These are phyloP conservation scores for Trichoderma harzianum DNA, from an alignment of 2,329 filamentous ascomycete genomes.

Conservation along the genomic window DNA sequence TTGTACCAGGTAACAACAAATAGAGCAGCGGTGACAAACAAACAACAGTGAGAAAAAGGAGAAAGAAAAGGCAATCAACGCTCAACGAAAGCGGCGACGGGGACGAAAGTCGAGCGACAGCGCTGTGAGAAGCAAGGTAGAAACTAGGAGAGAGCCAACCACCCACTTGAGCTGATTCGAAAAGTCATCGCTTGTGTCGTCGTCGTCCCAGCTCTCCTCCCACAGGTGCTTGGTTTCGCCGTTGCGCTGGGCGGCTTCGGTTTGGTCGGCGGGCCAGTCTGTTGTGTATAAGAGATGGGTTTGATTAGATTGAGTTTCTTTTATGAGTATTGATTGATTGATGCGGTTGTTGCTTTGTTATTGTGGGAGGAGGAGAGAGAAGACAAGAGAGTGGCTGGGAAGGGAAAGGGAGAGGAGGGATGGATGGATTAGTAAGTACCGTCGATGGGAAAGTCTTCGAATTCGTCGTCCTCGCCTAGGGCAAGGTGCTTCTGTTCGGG, in stretches of 20 bases:
- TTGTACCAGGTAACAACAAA: not conserved
- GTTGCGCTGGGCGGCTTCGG: slow-evolving; percentile 69
- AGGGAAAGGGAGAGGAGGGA: not conserved
- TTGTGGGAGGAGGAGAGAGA: not conserved
- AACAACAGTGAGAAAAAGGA: not conserved
- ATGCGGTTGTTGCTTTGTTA: not conserved
- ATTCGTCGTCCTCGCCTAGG: slow-evolving; percentile 96
- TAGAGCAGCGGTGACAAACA: not conserved
- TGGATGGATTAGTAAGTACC: slow-evolving; percentile 51
- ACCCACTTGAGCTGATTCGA: slow-evolving; percentile 87
- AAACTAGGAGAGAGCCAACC: slow-evolving; percentile 7
- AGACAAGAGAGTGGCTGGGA: not conserved
- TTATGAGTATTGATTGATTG: not conserved
- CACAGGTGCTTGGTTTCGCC: slow-evolving; percentile 77
- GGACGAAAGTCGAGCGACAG: not conserved
- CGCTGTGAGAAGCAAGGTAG: not conserved
- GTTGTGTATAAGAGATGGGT: not conserved
- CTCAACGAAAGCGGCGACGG: slow-evolving; percentile 4
- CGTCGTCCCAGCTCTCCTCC: slow-evolving; percentile 99
- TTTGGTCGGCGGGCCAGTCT: slow-evolving; percentile 95
- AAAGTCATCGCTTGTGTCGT: slow-evolving; percentile 96
- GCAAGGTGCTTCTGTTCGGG: slow-evolving; percentile 54
- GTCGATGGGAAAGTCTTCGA: slow-evolving; percentile 97
- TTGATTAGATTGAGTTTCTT: not conserved
- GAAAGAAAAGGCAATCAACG: not conserved